phyloP scores from a whole-genome alignment of 2,329 filamentous ascomycete genomes.

The Rhexocercosporidium sp. region DNA sequence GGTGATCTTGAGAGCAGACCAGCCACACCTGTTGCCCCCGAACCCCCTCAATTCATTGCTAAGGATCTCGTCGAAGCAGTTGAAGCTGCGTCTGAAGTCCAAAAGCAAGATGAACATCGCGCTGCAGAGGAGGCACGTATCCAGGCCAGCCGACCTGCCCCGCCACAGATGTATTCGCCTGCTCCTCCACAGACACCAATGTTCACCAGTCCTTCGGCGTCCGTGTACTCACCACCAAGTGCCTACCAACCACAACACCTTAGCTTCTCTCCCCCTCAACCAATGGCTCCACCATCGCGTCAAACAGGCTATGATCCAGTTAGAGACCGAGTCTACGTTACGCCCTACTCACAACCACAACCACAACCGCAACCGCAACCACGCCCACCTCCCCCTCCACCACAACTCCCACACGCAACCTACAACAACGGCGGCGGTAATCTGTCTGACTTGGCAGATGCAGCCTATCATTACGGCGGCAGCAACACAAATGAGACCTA shows the following conservation, averaged over 20 bases:
- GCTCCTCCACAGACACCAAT: neutral
- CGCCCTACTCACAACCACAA: slow-evolving; percentile 21
- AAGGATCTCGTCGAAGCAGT: slow-evolving; percentile 16
- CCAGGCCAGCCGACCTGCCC: neutral
- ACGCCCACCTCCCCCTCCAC: slow-evolving; percentile 14
- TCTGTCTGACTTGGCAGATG: slow-evolving; percentile 9
- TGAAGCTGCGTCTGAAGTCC: neutral
- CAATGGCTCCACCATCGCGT: slow-evolving; percentile 16
- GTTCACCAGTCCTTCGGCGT: neutral
- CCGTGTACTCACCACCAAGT: slow-evolving; percentile 9
- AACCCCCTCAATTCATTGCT: slow-evolving; percentile 15
- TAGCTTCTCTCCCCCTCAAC: slow-evolving; percentile 5
- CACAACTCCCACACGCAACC: neutral
- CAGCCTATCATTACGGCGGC: neutral
- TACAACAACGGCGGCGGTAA: slow-evolving; percentile 14
- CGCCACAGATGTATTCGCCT: neutral
- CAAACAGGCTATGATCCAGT: slow-evolving; percentile 35
- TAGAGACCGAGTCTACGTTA: slow-evolving; percentile 16
- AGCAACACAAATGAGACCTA: slow-evolving; percentile 1
- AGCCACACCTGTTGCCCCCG: slow-evolving; percentile 10
- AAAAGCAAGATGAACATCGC: neutral
- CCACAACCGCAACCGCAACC: slow-evolving; percentile 23
- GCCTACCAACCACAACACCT: neutral
- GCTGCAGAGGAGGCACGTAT: slow-evolving; percentile 11
- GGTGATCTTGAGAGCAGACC: slow-evolving; percentile 9